Conservation (phyloP, 1,139 yeast genomes). For the Pneumocystis wakefieldiae region DNA sequence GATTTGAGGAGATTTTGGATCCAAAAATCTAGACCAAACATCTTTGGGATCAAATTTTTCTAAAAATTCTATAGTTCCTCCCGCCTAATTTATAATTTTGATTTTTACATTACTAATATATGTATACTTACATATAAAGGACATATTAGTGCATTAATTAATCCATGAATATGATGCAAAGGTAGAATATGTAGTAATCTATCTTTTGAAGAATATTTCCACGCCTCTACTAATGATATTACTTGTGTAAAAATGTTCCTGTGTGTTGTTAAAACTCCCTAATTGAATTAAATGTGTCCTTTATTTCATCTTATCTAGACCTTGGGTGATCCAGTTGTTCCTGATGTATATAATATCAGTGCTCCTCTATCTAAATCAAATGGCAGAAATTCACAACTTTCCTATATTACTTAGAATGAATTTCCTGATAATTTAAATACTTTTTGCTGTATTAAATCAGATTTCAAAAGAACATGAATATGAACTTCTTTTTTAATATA, state of each 20-base stretch:
- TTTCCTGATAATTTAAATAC: neutral
- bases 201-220: constrained; percentile 22
- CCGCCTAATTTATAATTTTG: constrained; percentile 24
- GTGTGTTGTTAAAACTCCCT: constrained; percentile 26
- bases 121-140: neutral
- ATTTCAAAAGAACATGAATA: neutral
- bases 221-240: constrained; percentile 22
- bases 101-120: neutral
- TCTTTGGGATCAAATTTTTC: constrained; percentile 24
- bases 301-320: neutral
- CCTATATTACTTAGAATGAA: neutral
- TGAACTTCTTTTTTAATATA: neutral
- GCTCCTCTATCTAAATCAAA: constrained; percentile 5
- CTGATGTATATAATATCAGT: constrained; percentile 26
- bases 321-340: constrained; percentile 27
- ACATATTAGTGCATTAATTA: constrained; percentile 22
- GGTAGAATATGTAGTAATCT: constrained; percentile 25
- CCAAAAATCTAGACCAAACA: constrained; percentile 17
- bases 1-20: constrained; percentile 18
- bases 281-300: neutral
- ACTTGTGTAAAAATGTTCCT: constrained; percentile 25
- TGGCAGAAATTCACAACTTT: neutral
- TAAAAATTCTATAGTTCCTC: constrained; percentile 25
- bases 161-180: constrained; percentile 27
- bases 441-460: neutral